phyloP scores from a whole-genome alignment of 495 filamentous ascomycete genomes.

The Podospora anserina region DNA sequence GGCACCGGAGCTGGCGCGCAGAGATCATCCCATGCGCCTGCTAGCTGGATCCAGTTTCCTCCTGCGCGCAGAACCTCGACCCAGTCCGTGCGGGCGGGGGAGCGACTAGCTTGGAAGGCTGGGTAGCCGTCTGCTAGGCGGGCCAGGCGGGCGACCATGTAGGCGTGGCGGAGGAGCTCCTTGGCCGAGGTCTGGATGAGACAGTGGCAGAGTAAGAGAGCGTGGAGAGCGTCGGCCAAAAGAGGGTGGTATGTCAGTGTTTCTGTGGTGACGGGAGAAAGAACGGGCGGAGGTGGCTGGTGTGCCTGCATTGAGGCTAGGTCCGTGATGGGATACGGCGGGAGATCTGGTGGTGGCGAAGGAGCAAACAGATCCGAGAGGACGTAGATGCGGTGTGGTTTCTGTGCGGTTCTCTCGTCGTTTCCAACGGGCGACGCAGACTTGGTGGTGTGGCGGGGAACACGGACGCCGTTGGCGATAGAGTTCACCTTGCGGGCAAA shows the following conservation, averaged over 20 bases:
- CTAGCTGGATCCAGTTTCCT: constrained; percentile 63
- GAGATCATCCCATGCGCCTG: constrained; percentile 63
- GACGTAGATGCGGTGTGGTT: constrained; percentile 37
- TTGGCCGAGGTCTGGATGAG: constrained; percentile 71
- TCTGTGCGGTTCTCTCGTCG: constrained; percentile 3
- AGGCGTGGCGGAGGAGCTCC: constrained; percentile 69
- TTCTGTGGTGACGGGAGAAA: constrained; percentile 47
- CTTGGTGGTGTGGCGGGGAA: constrained; percentile 21
- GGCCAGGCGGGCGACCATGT: constrained; percentile 72
- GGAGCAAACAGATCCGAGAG: constrained; percentile 56
- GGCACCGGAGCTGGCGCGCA: constrained; percentile 65
- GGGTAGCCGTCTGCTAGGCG: constrained; percentile 76
- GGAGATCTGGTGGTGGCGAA: constrained; percentile 53
- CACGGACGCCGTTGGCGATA: constrained; percentile 41
- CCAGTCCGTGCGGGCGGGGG: constrained; percentile 73
- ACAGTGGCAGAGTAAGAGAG: constrained; percentile 66
- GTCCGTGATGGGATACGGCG: constrained; percentile 46
- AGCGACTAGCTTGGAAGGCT: constrained; percentile 69
- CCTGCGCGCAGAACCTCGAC: constrained; percentile 65
- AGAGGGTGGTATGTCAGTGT: constrained; percentile 76
- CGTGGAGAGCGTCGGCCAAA: constrained; percentile 70
- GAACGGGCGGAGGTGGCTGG: constrained; percentile 32
- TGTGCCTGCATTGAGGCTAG: constrained; percentile 23
- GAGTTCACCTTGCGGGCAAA: constrained; percentile 63
- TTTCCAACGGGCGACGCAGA: not conserved